Base-by-base conservation (phyloP, 2,329 filamentous ascomycete species). In the Paracoccidioides lutzii region DNA sequence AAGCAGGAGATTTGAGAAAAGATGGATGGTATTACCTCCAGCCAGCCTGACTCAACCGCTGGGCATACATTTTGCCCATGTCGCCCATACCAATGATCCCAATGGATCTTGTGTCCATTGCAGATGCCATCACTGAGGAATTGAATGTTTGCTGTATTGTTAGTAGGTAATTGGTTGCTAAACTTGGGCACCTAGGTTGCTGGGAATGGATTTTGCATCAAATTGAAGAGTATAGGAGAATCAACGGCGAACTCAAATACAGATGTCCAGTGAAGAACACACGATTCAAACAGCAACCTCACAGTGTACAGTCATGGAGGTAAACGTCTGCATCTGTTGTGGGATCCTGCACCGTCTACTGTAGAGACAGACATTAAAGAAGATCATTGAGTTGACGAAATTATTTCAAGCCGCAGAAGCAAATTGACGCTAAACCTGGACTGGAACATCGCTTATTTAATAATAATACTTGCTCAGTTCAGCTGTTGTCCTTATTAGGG, bases 41-140 rank as follows among this genome's bases (percentile, higher is more conserved):
- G 67, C 93, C 93, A 68, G 91, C 93, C 68, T 82, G 82, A 72
- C 88, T 90, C 66, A 98, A 81, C 68, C 84, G 83, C 67, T 86
- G 83, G 67, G 93, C 88, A 73, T 98, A 98, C 89, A 98, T 94
- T 80, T 86, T 95, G 67, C 93, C 93, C 93, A 98, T 98, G 67
- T 96, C 91, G 61, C 93, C 93, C 90, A 98, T 96, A 59, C 93
- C 93, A 70, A 98, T 98, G 67, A 98, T 87, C 63, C 93, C 93
- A 63, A 98, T 81, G 60, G 85, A 82, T 69, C 88, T 88, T 66
- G 80, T 77, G 63, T 84, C 81, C 10, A 37, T 28, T 37, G 15
- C 46, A 28, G 57, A 14, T 10, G 30, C 33, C 50, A 57, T 54
- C 44, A 58, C 58, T 38, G 33, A 3, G 41, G 22, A 30, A 22